Base-by-base conservation (phyloP, 768 basidiomycete genomes). In the Termitomyces sp. region DNA sequence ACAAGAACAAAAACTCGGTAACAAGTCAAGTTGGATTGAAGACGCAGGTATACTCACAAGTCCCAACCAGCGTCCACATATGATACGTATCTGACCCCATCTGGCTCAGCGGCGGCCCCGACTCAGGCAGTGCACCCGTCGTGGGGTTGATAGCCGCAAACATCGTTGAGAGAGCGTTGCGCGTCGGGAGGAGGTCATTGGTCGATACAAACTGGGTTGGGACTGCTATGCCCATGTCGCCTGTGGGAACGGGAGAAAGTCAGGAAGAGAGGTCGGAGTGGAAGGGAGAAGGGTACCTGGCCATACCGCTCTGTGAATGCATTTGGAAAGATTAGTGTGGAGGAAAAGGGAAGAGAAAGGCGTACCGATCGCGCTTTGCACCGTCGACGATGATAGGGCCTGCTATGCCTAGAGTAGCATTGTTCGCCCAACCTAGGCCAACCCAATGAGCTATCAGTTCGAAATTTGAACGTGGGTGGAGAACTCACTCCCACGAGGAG, bases 191-290 rank as follows among this genome's bases (percentile, higher is more conserved):
- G 3, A 85, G 74, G 59, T 84, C 83, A 59, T 80, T 80, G 0
- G 82, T 85, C 0, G 82, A 83, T 0, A 85, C 83, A 58, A 85
- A 84, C 62, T 81, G 78, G 1, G 81, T 76, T 0, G 83, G 81
- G 8, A 83, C 81, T 0, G 81, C 83, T 34, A 84, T 81, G 12
- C 83, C 83, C 82, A 83, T 83, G 62, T 84, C 83, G 35, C 80
- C 80, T 78, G 50, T 1, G 19, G 10, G 32, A 34, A 34, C 12
- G 34, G 34, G 12, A 14, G 12, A 12, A 34, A 34, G 34, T 12
- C 3, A 34, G 11, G 12, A 46, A 44, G 11, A 3, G 23, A 17
- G 5, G 16, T 17, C 5, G 25, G 7, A 19, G 19, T 3, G 28
- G 17, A 6, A 16, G 2, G 1, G 23, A n/a, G 1, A 52, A 19